Base-by-base conservation (phyloP, 2,329 filamentous ascomycete genomes). In the Colletotrichum zoysiae region DNA sequence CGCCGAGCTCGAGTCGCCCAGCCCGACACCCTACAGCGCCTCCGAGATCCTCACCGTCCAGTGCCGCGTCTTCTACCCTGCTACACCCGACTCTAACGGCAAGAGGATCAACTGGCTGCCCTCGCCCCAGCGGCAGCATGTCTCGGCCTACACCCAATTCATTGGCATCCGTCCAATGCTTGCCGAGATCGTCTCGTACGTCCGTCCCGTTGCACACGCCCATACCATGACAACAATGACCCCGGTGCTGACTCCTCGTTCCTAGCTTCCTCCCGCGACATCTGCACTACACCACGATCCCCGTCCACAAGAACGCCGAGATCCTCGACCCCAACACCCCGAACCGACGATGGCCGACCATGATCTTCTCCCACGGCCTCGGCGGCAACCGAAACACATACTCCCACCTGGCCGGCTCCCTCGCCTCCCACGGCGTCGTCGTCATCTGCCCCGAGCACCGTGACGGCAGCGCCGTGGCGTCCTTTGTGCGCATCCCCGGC, bases 291-390 rank as follows among this genome's bases (percentile, higher is more conserved):
- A 89, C 93, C 58, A 87, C 90, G 1, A 91, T 95, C 35, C 93
- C 93, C 7, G 92, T 89, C 35, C 86, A 90, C 75, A 91, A 93
- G 75, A 93, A 95, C 78, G 93, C 93, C 14, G 84, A 86, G 7
- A 81, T 95, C 9, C 86, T 90, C 78, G 71, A 84, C 70, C 77
- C 89, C 70, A 77, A 83, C 14, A 82, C 84, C 4, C 77, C 83
- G 5, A 81, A 83, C 70, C 83, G 85, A 67, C 84, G 89, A 82
- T 96, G 93, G 92, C 94, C 94, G 0, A 92, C 94, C 0, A 90
- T 94, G 84, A 85, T 97, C 74, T 97, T 97, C 81, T 96, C 93
- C 1, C 94, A 97, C 78, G 94, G 94, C 0, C 85, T 97, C 1
- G 94, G 93, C 48, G 94, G 94, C 48, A 91, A 89, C 71, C 88